A percentile compares a stretch with the other conserved stretches of the same genome.
Evolutionary conservation across 2,329 filamentous ascomycete genomes (phyloP).

Genomic region (Aciculosporium take): DNA sequence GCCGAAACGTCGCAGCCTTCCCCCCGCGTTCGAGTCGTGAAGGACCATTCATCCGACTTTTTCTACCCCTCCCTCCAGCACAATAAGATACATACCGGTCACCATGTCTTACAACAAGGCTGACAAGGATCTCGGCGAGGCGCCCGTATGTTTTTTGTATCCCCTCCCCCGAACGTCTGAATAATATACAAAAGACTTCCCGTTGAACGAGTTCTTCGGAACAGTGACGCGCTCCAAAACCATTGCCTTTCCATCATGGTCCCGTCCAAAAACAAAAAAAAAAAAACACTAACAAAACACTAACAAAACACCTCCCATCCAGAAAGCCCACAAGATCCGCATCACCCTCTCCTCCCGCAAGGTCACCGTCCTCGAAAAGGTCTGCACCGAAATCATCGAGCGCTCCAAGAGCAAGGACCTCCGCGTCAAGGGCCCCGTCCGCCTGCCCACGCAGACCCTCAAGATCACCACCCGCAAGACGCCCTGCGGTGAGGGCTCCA

Average conservation of each 20-base stretch:
- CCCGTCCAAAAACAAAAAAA: not conserved
- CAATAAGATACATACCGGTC: slow-evolving; percentile 15
- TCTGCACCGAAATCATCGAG: slow-evolving; percentile 96
- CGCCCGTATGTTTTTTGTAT: slow-evolving; percentile 46
- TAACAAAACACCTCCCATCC: not conserved
- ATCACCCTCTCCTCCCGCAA: slow-evolving; percentile 95
- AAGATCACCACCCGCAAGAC: slow-evolving; percentile 98
- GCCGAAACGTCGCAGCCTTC: slow-evolving; percentile 44
- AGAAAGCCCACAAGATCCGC: slow-evolving; percentile 96
- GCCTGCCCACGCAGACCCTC: slow-evolving; percentile 91
- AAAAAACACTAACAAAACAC: not conserved
- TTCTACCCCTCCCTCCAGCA: slow-evolving; percentile 3
- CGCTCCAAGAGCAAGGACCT: slow-evolving; percentile 98
- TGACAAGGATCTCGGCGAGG: slow-evolving; percentile 87
- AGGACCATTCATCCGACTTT: slow-evolving; percentile 30
- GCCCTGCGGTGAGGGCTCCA: slow-evolving; percentile 97
- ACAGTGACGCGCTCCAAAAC: too few relatives aligned
- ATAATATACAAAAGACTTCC: not conserved
- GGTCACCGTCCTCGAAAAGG: slow-evolving; percentile 92
- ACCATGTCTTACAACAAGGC: slow-evolving; percentile 90
- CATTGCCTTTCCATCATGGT: not conserved
- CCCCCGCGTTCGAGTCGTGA: slow-evolving; percentile 65
- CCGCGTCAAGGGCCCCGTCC: slow-evolving; percentile 94
- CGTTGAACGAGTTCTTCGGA: too few relatives aligned
- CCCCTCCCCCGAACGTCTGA: not conserved